Evolutionary conservation across 2,329 filamentous ascomycete species (phyloP).

Genomic region (Scytalidium lignicola): DNA sequence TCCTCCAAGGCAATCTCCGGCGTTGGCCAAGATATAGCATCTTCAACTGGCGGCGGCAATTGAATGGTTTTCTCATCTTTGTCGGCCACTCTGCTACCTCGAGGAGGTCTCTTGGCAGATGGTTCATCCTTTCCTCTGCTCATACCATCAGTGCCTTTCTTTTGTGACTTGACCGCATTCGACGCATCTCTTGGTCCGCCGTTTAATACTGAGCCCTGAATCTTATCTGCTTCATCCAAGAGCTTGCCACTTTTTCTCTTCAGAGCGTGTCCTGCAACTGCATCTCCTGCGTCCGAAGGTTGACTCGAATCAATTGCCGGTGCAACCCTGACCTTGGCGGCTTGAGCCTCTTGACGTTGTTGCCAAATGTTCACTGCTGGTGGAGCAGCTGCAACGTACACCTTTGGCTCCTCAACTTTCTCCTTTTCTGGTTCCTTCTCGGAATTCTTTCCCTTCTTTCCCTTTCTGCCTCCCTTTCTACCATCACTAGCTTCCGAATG

Average conservation of each 20-base stretch:
- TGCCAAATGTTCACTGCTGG: conserved; percentile 87
- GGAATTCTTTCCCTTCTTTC: conserved; percentile 35
- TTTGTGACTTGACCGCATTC: conserved; percentile 30
- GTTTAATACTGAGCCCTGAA: conserved; percentile 20
- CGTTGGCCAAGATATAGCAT: conserved; percentile 83
- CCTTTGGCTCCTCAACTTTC: conserved; percentile 52
- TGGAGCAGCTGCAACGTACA: conserved; percentile 69
- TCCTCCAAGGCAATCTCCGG: conserved; percentile 75
- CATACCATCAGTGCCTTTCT: conserved; percentile 33
- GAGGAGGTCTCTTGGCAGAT: conserved; percentile 22
- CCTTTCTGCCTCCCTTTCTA: conserved; percentile 28
- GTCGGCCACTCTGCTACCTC: conserved; percentile 22
- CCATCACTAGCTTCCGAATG: conserved; percentile 32
- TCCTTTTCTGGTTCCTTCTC: conserved; percentile 53
- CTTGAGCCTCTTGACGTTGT: conserved; percentile 64
- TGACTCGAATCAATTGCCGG: conserved; percentile 9
- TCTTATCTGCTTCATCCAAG: conserved; percentile 33
- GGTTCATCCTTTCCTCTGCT: conserved; percentile 24
- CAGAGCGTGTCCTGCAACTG: conserved; percentile 27
- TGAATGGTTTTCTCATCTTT: conserved; percentile 30
- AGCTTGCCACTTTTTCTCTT: conserved; percentile 36
- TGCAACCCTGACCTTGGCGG: conserved; percentile 40
- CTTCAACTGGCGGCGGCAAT: conserved; percentile 62
- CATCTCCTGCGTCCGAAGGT: conserved; percentile 8
- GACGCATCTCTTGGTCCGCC: conserved; percentile 28